Base-by-base conservation (phyloP, 73 alveolate genomes). In the Paramecium pentaurelia region DNA sequence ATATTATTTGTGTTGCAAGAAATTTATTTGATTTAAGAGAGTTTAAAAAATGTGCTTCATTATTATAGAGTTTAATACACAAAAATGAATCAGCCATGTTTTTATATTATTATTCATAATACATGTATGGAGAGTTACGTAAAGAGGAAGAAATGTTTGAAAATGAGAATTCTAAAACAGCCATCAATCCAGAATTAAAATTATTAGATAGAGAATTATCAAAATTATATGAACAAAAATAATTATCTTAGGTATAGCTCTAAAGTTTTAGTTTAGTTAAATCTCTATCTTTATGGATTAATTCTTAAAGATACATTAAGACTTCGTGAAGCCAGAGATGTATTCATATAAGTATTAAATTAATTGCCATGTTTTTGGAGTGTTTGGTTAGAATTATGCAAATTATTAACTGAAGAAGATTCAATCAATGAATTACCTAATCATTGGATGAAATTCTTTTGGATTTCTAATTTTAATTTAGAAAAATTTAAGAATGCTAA, bases 381-480 rank as follows among this genome's bases (percentile, higher is more conserved):
- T 36, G 98, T 99, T 7, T 98, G 99, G 99, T 94, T 96, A 0
- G 99, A 98, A 64, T 95, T 98, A 44, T 95, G 96, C 77, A 93
- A 86, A 51, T 92, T 98, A 71, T 75, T 96, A 16, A 75, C 90
- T 36, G 88, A 71, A 42, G 95, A 93, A 71, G 98, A 94, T 89
- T 91, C 93, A 93, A 94, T 97, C 49, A 58, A 64, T 71, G 92
- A 87, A 84, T 51, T 97, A 36, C 88, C 93, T 44, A 97, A 97
- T 77, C 99, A 98, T 88, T 98, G 99, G 99, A 94, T 96, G 97
- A 98, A 97, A 90, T 95, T 95, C 87, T 98, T 98, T 87, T 97
- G 94, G 94, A 93, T 95, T 32, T 95, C 99, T 28, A 96, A 94
- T 84, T 98, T 95, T 95, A 97, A 86, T 83, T 84, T 95, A 20